A percentile compares a stretch with the other conserved stretches of the same genome.
These are phyloP conservation scores for Dothideomycetes sp. DNA, from an alignment of 2,329 filamentous ascomycete genomes.

Conservation along the genomic window DNA sequence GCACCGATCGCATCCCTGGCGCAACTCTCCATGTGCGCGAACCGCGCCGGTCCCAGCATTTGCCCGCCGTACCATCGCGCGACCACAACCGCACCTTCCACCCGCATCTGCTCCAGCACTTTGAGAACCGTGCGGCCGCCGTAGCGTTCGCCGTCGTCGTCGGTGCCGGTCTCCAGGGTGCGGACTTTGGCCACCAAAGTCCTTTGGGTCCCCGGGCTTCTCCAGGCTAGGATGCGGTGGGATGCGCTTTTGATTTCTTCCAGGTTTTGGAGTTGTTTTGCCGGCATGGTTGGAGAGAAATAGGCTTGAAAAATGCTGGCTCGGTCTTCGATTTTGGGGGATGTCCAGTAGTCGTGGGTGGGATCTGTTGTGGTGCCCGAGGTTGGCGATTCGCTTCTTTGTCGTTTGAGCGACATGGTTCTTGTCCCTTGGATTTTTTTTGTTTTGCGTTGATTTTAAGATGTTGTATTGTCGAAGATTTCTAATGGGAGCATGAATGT, in stretches of 20 bases:
- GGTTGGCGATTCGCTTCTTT: slow-evolving; percentile 10
- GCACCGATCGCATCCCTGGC: slow-evolving; percentile 40
- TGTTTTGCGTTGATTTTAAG: no score
- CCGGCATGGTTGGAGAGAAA: slow-evolving; percentile 38
- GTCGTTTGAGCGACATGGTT: slow-evolving; percentile 14
- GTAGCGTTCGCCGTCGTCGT: slow-evolving; percentile 48
- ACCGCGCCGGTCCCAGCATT: slow-evolving; percentile 44
- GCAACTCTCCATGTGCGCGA: slow-evolving; percentile 43
- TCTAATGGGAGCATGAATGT: no score
- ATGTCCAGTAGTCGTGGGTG: slow-evolving; percentile 33
- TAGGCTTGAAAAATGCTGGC: slow-evolving; percentile 43
- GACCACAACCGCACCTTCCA: slow-evolving; percentile 41
- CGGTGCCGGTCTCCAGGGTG: slow-evolving; percentile 30
- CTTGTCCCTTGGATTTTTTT: background rate
- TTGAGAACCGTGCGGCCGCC: slow-evolving; percentile 40
- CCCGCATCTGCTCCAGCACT: slow-evolving; percentile 36
- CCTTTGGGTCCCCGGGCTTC: slow-evolving; percentile 20
- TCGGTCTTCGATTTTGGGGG: slow-evolving; percentile 39
- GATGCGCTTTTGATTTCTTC: slow-evolving; percentile 37
- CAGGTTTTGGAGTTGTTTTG: slow-evolving; percentile 34
- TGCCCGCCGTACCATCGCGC: slow-evolving; percentile 48
- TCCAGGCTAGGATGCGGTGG: slow-evolving; percentile 45
- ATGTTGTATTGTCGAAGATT: no score
- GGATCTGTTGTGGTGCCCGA: slow-evolving; percentile 5
- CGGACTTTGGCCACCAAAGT: slow-evolving; percentile 8